Percentiles rank a stretch among this genome's conserved stretches.
Conservation (phyloP, 495 filamentous ascomycete species). For the Aspergillus mulundensis region DNA sequence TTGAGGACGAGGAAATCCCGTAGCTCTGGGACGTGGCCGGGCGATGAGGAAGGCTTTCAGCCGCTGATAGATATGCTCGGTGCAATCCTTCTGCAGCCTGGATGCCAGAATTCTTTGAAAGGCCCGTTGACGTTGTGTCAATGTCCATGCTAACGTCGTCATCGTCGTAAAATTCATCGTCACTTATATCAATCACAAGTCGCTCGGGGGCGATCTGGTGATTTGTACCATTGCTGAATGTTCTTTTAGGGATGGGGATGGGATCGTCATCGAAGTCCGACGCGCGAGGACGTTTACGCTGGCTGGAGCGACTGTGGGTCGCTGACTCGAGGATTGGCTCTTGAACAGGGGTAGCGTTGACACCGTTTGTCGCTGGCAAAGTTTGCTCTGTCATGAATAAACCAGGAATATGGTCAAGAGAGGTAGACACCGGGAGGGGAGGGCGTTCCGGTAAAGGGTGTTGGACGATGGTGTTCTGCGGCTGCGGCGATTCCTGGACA, state of each 20-base stretch:
- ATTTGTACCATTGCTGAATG: constrained; percentile 46
- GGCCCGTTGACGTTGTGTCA: constrained; percentile 13
- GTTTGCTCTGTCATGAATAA: constrained; percentile 44
- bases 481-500: neutral
- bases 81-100: neutral
- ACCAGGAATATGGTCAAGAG: constrained; percentile 46
- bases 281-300: constrained; percentile 79
- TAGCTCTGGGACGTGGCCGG: constrained; percentile 15
- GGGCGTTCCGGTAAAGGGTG: constrained; percentile 45
- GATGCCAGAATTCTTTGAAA: neutral
- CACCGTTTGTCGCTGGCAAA: constrained; percentile 4
- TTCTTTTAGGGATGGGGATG: constrained; percentile 53
- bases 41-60: constrained; percentile 11
- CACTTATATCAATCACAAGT: constrained; percentile 73
- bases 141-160: constrained; percentile 36
- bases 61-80: neutral
- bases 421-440: constrained; percentile 25
- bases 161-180: constrained; percentile 50
- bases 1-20: constrained; percentile 29
- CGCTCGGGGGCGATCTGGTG: constrained; percentile 19
- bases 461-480: constrained; percentile 20
- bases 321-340: constrained; percentile 22
- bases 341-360: constrained; percentile 8
- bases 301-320: constrained; percentile 25
- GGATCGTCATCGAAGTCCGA: constrained; percentile 68